Base-by-base conservation (phyloP, 2,329 filamentous ascomycete species). In the Pyricularia pennisetigena region DNA sequence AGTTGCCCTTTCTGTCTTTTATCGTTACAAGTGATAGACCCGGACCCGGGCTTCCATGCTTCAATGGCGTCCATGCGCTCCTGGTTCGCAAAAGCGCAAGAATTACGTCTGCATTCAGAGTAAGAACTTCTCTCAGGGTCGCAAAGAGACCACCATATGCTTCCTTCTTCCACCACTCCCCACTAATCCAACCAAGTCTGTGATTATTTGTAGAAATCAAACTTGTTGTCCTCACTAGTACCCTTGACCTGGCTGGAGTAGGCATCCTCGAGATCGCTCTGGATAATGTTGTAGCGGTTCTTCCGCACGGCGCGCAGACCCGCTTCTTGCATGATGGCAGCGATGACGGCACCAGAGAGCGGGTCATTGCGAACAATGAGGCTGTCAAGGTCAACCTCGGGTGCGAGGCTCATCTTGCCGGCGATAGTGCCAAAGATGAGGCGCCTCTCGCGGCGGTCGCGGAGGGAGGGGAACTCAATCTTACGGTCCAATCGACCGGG, bases 231-330 rank as follows among this genome's bases (percentile, higher is more conserved):
- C 77, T 86, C 83, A 69, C 76, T 82, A 67, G 83, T 82, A 12
- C 84, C 92, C 88, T 98, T 98, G 76, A 99, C 95, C 79, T 99
- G 95, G 81, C 90, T 92, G 57, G 93, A 94, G 80, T 99, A 99
- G 63, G 95, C 95, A 79, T 98, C 95, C 80, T 99, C 95, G 71
- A 99, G 83, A 81, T 99, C 95, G 71, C 86, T 88, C 83, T 99
- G 95, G 75, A 99, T 98, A 78, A 99, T 99, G 80, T 99, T 98
- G 82, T 99, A 99, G 75, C 95, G 85, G 81, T 99, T 98, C 88
- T 97, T 98, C 75, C 94, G 87, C 72, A 98, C 94, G 29, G 94
- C 94, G 72, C 94, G 88, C 73, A 99, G 84, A 72, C 95, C 95
- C 35, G 95, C 95, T 82, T 99, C 95, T 80, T 99, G 95, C 95